These are phyloP conservation scores for Rhizophagus sp. DNA, from an alignment of 192 early-diverging fungal species.

Conservation along the genomic window DNA sequence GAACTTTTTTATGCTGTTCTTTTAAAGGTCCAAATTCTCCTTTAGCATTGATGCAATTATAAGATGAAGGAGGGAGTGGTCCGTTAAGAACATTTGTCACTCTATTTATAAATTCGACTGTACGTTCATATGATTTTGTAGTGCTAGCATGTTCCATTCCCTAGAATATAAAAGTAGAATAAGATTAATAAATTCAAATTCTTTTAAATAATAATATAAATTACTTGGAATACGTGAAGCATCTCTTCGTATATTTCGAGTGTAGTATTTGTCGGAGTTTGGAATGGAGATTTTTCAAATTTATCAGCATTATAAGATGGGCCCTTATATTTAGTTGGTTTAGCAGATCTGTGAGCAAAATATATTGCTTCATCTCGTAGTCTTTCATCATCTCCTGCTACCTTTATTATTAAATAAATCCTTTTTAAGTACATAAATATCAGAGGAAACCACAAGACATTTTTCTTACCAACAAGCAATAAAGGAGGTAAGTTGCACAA, in stretches of 20 bases:
- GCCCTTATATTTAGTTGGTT: neutral
- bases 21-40: no score
- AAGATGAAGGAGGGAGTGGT: no score
- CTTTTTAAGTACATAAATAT: neutral
- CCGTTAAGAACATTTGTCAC: no score
- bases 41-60: no score
- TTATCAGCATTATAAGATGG: neutral
- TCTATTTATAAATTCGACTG: neutral
- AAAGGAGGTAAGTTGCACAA: no score
- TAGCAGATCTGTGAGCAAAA: constrained; percentile 17
- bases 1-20: no score
- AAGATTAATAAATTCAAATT: neutral
- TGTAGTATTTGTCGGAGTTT: no score
- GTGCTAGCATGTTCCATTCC: neutral
- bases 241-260: no score
- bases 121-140: neutral
- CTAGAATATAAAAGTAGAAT: neutral
- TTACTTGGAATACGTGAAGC: neutral
- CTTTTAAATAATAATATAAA: no score
- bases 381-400: constrained; percentile 49
- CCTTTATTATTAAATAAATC: constrained; percentile 25
- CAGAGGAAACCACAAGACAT: no score
- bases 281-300: no score
- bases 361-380: constrained; percentile 53
- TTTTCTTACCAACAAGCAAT: no score